Evolutionary conservation across 352 stramenopile genomes (phyloP), one percentile per base, ranked within the genome.

Genomic region (Globisporangium radiosum): DNA sequence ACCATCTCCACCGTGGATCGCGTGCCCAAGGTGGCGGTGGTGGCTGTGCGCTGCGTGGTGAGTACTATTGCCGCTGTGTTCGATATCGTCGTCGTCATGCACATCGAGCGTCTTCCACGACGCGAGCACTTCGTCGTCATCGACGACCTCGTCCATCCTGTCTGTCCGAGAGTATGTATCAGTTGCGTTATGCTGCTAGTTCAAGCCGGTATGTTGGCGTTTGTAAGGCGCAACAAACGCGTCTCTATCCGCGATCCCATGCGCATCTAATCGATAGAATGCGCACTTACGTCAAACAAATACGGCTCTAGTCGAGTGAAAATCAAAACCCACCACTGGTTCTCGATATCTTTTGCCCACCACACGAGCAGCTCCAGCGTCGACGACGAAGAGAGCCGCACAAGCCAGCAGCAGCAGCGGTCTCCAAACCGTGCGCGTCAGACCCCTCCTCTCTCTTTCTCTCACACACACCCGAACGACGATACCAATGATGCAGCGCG

Each of bases 51-150:
- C 57, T 8, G n/a, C 52, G 38, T 62, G 38, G 33, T 52, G 40
- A 10, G 7, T 44, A 5, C 40, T 44, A 44, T 44, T 44, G 40
- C 40, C 11, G 13, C 40, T n/a, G 25, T 40, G 14, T 4, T 62
- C 47, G 15, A 56, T 13, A 8, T 57, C 38, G 6, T 43, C 33
- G 51, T 63, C 52, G 4, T 57, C 57, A n/a, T 60, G 33, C 17
- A 19, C 19, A 14, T 33, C 50, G 50, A 71, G 63, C 53, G 66
- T 64, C 68, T 84, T 82, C 78, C 75, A 86, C 47, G 66, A 88
- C 47, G 68, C 65, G 54, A 81, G 54, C 52, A 73, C 70, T 17
- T 73, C 59, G 56, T 83, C 74, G 47, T 85, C 78, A 13, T 76
- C 76, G 14, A 72, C 25, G 25, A 33, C 25, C 25, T 33, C 70